Percentiles rank a stretch among this genome's conserved stretches.
Conservation (phyloP, 2,329 filamentous ascomycete species). For the Lecanoromycetidae sp. region DNA sequence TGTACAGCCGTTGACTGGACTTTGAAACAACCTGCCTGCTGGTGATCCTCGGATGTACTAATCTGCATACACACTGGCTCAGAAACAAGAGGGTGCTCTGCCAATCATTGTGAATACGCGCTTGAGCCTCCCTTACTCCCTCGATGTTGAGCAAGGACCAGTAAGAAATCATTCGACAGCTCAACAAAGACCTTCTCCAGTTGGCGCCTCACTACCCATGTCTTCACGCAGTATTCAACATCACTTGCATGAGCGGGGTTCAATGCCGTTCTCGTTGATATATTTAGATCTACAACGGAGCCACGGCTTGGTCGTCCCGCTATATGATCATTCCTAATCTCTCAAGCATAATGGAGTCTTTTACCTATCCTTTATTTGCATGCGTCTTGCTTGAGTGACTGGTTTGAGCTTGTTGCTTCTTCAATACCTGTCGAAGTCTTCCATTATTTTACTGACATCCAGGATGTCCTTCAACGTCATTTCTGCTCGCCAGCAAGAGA, state of each 20-base stretch:
- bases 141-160: background rate
- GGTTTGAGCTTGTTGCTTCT: slow-evolving; percentile 4
- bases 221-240: background rate
- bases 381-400: background rate
- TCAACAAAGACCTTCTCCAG: background rate
- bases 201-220: slow-evolving; percentile 1
- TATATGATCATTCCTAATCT: slow-evolving; percentile 1
- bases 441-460: background rate
- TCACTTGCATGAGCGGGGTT: background rate
- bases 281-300: slow-evolving; percentile 1
- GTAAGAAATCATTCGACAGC: background rate
- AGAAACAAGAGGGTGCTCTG: background rate
- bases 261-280: background rate
- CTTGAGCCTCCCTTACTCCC: background rate
- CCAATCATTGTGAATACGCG: slow-evolving; percentile 3
- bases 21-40: background rate
- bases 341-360: background rate
- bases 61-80: background rate
- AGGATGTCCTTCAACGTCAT: slow-evolving; percentile 1
- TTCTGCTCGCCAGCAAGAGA: background rate
- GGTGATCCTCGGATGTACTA: background rate
- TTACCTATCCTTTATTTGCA: background rate
- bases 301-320: background rate
- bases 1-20: background rate
- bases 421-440: background rate